Base-by-base conservation (phyloP, 2,329 filamentous ascomycete genomes). In the Fusarium bactridioides region DNA sequence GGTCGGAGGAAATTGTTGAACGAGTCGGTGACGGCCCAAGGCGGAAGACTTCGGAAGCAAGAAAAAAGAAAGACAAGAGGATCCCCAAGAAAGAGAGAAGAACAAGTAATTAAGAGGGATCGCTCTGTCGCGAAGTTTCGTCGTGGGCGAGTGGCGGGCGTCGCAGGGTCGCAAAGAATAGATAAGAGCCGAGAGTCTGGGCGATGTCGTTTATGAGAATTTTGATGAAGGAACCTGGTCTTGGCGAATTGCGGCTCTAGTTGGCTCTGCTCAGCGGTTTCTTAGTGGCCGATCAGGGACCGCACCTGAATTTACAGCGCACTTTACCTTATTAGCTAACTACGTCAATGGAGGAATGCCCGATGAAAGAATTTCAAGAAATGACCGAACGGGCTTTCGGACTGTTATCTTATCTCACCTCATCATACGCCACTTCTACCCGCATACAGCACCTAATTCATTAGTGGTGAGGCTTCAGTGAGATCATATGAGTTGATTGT, bases 171-270 rank as follows among this genome's bases (percentile, higher is more conserved):
- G 64, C 50, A 69, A 48, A 69, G 51, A 51, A n/a, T 18, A 71
- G 50, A 74, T 50, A 67, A 57, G 54, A 69, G 50, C 31, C 41
- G 55, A 58, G 54, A 68, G 64, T 41, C 64, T 67, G 48, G 62
- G 43, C 50, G 54, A 60, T 59, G 63, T 73, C 70, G 67, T 40
- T 70, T 72, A 59, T 72, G 66, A 74, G 67, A 74, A 72, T 72
- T 73, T 73, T 74, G 70, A 72, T 50, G 57, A 45, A 48, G 54
- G 40, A 35, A 47, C 54, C 53, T 23, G 44, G 57, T 45, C 48
- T 62, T 68, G 43, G 44, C 66, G 58, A 63, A 73, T 73, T 70
- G 67, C 70, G 70, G 67, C 67, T 73, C 61, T 73, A 67, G 64
- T 31, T 61, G 69, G 31, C 56, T 61, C 55, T 50, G 54, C 40